Conservation (phyloP, 1,284 basidiomycete species). For the Hemileia vastatrix region DNA sequence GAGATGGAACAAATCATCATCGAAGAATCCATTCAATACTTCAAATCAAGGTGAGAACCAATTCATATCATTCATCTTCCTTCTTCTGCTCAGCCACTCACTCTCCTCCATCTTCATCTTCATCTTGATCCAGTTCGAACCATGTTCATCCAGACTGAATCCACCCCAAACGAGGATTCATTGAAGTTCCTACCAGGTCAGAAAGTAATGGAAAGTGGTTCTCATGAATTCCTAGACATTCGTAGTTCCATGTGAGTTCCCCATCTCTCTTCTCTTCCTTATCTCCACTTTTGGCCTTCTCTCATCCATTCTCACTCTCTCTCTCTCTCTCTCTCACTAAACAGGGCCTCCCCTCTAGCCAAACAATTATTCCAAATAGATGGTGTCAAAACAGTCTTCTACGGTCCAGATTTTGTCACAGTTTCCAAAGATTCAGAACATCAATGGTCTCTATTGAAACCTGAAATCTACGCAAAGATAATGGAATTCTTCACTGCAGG, state of each 20-base stretch:
- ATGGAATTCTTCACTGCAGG: constrained; percentile 97
- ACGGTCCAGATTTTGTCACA: constrained; percentile 95
- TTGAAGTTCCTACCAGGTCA: constrained; percentile 95
- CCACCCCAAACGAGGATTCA: constrained; percentile 92
- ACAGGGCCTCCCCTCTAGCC: constrained; percentile 66
- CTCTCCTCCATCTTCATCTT: too few relatives aligned
- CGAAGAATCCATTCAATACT: too few relatives aligned
- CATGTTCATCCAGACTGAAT: constrained; percentile 96
- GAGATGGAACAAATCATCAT: too few relatives aligned
- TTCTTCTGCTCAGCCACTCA: too few relatives aligned
- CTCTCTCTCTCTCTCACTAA: background rate
- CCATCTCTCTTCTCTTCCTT: background rate
- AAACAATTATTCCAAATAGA: constrained; percentile 86
- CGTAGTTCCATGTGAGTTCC: constrained; percentile 33
- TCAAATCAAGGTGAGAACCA: too few relatives aligned
- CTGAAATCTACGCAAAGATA: constrained; percentile 93
- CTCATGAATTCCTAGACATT: constrained; percentile 88
- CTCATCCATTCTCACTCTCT: background rate
- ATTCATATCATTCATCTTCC: too few relatives aligned
- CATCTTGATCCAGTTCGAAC: constrained; percentile 74
- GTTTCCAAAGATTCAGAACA: constrained; percentile 82
- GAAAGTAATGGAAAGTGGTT: constrained; percentile 70
- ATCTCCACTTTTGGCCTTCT: constrained; percentile 66
- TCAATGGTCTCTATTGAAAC: constrained; percentile 82
- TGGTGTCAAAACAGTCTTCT: constrained; percentile 80